Conservation (phyloP, 2,329 filamentous ascomycete species). For the Aspergillus oerlinghausenensis region DNA sequence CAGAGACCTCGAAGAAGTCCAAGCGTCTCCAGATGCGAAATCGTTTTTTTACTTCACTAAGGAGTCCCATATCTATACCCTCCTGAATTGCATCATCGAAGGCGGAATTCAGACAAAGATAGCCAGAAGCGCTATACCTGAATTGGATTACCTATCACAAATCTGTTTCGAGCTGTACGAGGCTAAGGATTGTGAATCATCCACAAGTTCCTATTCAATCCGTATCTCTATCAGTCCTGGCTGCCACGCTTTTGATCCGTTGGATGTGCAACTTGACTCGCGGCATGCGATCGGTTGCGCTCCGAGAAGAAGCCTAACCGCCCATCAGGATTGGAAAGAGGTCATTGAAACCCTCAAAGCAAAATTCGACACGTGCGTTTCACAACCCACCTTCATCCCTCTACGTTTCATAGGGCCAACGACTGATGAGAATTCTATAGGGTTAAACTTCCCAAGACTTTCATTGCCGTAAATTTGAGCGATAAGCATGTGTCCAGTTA, state of each 20-base stretch:
- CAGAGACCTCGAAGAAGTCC: conserved; percentile 92
- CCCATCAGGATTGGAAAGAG: conserved; percentile 91
- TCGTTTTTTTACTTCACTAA: conserved; percentile 99
- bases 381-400: conserved; percentile 5
- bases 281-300: conserved; percentile 95
- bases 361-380: conserved; percentile 84
- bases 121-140: conserved; percentile 86
- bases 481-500: conserved; percentile 41
- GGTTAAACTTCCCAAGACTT: conserved; percentile 49
- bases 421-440: conserved; percentile 20
- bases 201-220: conserved; percentile 88
- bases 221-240: conserved; percentile 93
- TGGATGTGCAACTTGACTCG: conserved; percentile 93
- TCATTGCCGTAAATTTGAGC: conserved; percentile 49
- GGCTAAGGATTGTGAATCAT: conserved; percentile 73
- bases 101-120: conserved; percentile 97
- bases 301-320: conserved; percentile 80
- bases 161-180: conserved; percentile 99
- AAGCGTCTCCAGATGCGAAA: conserved; percentile 89
- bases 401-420: conserved; percentile 1
- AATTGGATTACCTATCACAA: conserved; percentile 94
- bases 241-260: conserved; percentile 91
- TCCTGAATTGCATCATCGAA: conserved; percentile 96
- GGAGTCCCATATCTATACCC: conserved; percentile 96
- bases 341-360: conserved; percentile 93